Evolutionary conservation across 2,329 filamentous ascomycete species (phyloP).

Genomic region (Botrytis aclada): DNA sequence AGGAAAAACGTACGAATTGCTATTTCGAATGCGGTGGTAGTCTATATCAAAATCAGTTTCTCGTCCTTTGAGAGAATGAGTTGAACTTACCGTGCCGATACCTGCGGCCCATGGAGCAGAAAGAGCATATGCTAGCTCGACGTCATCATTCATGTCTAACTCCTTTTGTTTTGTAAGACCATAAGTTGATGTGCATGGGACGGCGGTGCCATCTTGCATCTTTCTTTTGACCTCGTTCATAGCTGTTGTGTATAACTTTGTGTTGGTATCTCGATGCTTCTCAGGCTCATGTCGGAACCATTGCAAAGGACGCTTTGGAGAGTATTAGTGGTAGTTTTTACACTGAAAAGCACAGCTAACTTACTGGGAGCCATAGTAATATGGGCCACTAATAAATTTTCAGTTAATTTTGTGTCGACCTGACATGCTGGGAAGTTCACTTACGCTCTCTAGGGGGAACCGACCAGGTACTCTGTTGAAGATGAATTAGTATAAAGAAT

Average conservation of each 20-base stretch:
- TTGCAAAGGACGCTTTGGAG: not conserved
- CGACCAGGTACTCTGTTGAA: not conserved
- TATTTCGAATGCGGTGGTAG: not conserved
- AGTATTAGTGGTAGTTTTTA: not conserved
- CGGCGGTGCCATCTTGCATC: not conserved
- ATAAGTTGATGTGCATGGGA: slow-evolving; percentile 3
- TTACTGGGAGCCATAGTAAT: not conserved
- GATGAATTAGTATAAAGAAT: not conserved
- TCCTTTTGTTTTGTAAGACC: slow-evolving; percentile 1
- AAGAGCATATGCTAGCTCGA: not conserved
- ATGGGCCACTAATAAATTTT: not conserved
- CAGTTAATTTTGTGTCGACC: not conserved
- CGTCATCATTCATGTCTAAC: not conserved
- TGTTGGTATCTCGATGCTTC: not conserved
- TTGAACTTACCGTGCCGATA: not conserved
- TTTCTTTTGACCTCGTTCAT: not conserved
- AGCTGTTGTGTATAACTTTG: not conserved
- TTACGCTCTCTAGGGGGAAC: not conserved
- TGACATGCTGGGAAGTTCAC: not conserved
- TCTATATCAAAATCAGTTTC: not conserved
- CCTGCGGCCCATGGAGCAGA: not conserved
- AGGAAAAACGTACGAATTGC: not conserved
- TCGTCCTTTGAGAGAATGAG: not conserved
- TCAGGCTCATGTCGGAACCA: slow-evolving; percentile 1
- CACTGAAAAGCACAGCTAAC: not conserved